phyloP scores from a whole-genome alignment of 2,329 filamentous ascomycete species.

The Pseudogymnoascus sp. region DNA sequence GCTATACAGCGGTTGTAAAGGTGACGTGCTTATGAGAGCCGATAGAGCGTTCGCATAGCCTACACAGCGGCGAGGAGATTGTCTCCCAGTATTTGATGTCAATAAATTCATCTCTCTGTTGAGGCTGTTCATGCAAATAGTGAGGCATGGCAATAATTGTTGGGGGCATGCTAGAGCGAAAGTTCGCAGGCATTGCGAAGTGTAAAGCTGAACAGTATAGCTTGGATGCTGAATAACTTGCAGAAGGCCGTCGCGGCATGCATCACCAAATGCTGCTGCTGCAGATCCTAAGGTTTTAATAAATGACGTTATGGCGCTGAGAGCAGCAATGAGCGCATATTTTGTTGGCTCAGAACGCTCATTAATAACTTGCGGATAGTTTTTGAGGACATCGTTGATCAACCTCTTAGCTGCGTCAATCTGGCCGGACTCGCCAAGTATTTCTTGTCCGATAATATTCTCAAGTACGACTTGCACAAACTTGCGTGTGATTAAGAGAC shows the following conservation, averaged over 20 bases:
- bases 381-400: slow-evolving; percentile 83
- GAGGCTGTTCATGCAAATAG: slow-evolving; percentile 93
- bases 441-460: slow-evolving; percentile 68
- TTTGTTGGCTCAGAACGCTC: slow-evolving; percentile 86
- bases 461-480: slow-evolving; percentile 79
- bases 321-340: slow-evolving; percentile 66
- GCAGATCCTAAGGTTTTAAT: slow-evolving; percentile 76
- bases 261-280: slow-evolving; percentile 67
- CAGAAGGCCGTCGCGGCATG: slow-evolving; percentile 75
- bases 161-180: slow-evolving; percentile 89
- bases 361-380: slow-evolving; percentile 83
- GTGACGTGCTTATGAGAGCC: slow-evolving; percentile 82
- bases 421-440: slow-evolving; percentile 85
- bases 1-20: slow-evolving; percentile 79
- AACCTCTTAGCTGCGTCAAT: slow-evolving; percentile 71
- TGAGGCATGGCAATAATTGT: slow-evolving; percentile 81
- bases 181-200: slow-evolving; percentile 73
- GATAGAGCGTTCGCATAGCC: slow-evolving; percentile 89
- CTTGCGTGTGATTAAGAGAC: slow-evolving; percentile 72
- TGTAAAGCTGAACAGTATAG: slow-evolving; percentile 89
- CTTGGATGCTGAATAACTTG: slow-evolving; percentile 91
- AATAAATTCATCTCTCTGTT: slow-evolving; percentile 76
- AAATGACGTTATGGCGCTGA: slow-evolving; percentile 72
- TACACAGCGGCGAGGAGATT: slow-evolving; percentile 73
- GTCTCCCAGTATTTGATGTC: slow-evolving; percentile 50